A percentile compares a stretch with the other conserved stretches of the same genome.
Conservation (phyloP, 2,329 filamentous ascomycete genomes). For the Emericellopsis cladophorae region DNA sequence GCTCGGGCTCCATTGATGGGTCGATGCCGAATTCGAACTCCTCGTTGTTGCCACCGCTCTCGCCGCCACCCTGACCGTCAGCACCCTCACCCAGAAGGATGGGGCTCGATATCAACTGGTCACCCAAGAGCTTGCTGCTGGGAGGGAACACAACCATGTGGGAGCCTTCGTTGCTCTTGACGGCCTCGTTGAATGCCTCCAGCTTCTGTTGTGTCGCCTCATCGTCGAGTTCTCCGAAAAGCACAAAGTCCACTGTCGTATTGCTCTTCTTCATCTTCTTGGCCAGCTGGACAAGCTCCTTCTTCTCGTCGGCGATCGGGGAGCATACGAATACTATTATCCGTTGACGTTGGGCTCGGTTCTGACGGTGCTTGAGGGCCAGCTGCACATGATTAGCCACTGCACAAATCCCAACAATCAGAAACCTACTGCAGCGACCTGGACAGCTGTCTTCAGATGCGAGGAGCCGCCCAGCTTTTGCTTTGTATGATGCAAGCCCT, state of each 20-base stretch:
- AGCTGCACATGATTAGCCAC: conserved; percentile 41
- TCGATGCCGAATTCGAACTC: conserved; percentile 73
- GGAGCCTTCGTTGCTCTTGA: conserved; percentile 85
- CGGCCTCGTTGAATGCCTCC: conserved; percentile 81
- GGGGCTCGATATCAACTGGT: conserved; percentile 78
- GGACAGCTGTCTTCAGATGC: conserved; percentile 86
- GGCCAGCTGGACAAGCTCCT: conserved; percentile 75
- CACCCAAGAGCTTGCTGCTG: conserved; percentile 81
- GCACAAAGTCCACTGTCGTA: conserved; percentile 85
- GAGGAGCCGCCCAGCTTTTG: conserved; percentile 82
- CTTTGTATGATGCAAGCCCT: conserved; percentile 79
- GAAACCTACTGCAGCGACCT: conserved; percentile 74
- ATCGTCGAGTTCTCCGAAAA: conserved; percentile 87
- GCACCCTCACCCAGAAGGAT: conserved; percentile 73
- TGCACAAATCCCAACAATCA: neutral
- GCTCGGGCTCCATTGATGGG: conserved; percentile 80
- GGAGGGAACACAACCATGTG: conserved; percentile 85
- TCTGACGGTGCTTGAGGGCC: conserved; percentile 93
- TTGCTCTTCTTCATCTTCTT: conserved; percentile 99
- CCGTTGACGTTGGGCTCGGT: conserved; percentile 90
- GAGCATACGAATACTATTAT: conserved; percentile 97
- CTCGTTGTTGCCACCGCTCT: conserved; percentile 47
- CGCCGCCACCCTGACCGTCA: conserved; percentile 40
- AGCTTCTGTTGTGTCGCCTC: conserved; percentile 86
- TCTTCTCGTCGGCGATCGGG: conserved; percentile 78